Percentiles rank a stretch among this genome's conserved stretches.
Evolutionary conservation across 768 basidiomycete species (phyloP).

Genomic region (Leccinum subtestaceum): DNA sequence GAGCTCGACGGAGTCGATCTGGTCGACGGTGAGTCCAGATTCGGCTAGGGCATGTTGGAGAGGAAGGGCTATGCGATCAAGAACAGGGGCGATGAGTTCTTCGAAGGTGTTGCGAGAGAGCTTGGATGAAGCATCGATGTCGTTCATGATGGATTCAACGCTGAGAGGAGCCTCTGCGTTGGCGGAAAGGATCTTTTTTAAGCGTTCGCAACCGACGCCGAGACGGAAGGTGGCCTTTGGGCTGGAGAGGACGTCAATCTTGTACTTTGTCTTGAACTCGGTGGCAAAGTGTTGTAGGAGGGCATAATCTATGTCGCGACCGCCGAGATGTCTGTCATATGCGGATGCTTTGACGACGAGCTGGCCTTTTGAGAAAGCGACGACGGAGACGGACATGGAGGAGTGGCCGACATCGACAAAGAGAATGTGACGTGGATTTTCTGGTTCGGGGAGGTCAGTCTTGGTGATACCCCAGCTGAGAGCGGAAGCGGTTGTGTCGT

Average conservation of each 20-base stretch:
- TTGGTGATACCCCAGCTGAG: conserved; percentile 99
- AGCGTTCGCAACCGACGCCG: conserved; percentile 80
- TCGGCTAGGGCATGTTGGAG: conserved; percentile 77
- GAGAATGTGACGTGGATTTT: conserved; percentile 80
- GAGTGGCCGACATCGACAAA: conserved; percentile 98
- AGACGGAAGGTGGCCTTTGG: conserved; percentile 95
- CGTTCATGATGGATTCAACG: conserved; percentile 96
- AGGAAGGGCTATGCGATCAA: conserved; percentile 74
- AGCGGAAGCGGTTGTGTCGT: conserved; percentile 93
- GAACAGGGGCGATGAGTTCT: conserved; percentile 66
- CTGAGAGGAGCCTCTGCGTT: conserved; percentile 86
- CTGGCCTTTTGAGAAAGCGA: conserved; percentile 93
- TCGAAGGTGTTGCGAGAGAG: conserved; percentile 84
- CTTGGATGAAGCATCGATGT: conserved; percentile 87
- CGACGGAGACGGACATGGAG: conserved; percentile 79
- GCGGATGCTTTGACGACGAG: conserved; percentile 84
- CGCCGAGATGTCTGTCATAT: conserved; percentile 91
- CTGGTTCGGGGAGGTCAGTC: conserved; percentile 86
- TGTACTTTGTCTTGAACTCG: conserved; percentile 97
- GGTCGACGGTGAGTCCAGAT: conserved; percentile 75
- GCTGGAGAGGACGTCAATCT: conserved; percentile 88
- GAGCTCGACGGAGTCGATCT: conserved; percentile 90
- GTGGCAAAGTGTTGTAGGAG: conserved; percentile 85
- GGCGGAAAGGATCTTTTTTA: conserved; percentile 96
- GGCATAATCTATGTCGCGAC: conserved; percentile 93